Evolutionary conservation across 257 asterid genomes (phyloP).

Genomic region (Coffea eugenioides): DNA sequence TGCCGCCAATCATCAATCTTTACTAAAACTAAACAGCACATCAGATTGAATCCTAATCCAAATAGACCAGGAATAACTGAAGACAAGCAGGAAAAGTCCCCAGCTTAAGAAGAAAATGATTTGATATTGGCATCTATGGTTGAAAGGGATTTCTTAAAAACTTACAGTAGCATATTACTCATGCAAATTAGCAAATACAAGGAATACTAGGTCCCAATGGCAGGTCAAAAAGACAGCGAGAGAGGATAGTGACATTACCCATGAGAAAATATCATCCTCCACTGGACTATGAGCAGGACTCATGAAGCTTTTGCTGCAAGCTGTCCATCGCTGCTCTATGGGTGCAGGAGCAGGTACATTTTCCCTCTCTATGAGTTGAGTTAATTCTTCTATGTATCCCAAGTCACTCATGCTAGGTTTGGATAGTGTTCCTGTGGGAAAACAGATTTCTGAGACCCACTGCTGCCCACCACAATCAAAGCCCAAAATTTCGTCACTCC

Average conservation of each 20-base stretch:
- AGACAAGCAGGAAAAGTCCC: neutral
- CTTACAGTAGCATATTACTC: neutral
- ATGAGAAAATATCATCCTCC: slow-evolving; percentile 74
- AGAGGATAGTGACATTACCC: slow-evolving; percentile 53
- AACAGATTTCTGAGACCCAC: slow-evolving; percentile 96
- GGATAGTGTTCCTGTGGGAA: slow-evolving; percentile 86
- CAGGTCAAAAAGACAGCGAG: slow-evolving; percentile 8
- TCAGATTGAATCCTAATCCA: too few relatives aligned
- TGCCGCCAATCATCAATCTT: neutral
- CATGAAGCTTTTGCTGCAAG: slow-evolving; percentile 77
- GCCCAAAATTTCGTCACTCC: slow-evolving; percentile 97
- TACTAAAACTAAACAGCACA: neutral
- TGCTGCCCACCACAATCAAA: slow-evolving; percentile 99
- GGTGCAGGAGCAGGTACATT: slow-evolving; percentile 96
- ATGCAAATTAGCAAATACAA: neutral
- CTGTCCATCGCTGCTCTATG: slow-evolving; percentile 97
- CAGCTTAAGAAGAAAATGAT: neutral
- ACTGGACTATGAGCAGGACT: slow-evolving; percentile 92
- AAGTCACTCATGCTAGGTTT: slow-evolving; percentile 88
- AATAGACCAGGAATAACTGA: neutral
- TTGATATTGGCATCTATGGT: neutral
- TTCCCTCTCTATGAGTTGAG: slow-evolving; percentile 69
- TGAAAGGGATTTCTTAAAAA: neutral
- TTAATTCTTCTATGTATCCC: slow-evolving; percentile 70
- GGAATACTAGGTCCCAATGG: slow-evolving; percentile 3